Conservation (phyloP, 192 early-diverging fungal genomes). For the Backusella tuberculispora region DNA sequence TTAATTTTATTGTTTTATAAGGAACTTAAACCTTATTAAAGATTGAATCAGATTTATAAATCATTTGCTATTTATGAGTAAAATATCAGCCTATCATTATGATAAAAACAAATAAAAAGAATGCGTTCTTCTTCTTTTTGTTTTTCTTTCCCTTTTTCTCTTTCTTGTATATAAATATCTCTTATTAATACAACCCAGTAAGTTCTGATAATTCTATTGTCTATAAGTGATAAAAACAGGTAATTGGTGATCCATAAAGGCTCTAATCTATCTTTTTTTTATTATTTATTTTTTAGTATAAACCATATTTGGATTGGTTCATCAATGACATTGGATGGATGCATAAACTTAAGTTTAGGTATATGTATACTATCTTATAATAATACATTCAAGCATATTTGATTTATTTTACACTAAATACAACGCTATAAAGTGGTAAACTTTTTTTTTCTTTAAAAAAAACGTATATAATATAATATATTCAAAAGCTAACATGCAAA, state of each 20-base stretch:
- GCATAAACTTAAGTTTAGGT: neutral
- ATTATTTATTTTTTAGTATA: neutral
- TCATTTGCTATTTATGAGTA: too few species aligned
- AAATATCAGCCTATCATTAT: too few species aligned
- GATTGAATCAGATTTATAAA: too few species aligned
- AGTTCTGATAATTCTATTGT: neutral
- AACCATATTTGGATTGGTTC: neutral
- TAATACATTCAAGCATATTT: neutral
- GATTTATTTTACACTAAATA: neutral
- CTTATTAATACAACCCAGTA: neutral
- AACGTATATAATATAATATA: too few species aligned
- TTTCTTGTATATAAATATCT: neutral
- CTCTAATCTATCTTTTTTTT: neutral
- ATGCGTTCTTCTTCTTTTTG: neutral
- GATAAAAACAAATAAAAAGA: too few species aligned
- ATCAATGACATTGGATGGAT: neutral
- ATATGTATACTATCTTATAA: neutral
- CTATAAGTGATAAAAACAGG: neutral
- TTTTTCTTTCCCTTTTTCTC: too few species aligned
- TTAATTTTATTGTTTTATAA: too few species aligned
- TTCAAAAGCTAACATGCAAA: too few species aligned
- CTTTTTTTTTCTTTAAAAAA: too few species aligned
- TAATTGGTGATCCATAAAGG: slow-evolving; percentile 4
- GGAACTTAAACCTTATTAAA: too few species aligned
- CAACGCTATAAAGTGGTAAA: too few species aligned